These are phyloP conservation scores for Prunella vulgaris DNA, from an alignment of 257 asterid species.

Conservation along the genomic window DNA sequence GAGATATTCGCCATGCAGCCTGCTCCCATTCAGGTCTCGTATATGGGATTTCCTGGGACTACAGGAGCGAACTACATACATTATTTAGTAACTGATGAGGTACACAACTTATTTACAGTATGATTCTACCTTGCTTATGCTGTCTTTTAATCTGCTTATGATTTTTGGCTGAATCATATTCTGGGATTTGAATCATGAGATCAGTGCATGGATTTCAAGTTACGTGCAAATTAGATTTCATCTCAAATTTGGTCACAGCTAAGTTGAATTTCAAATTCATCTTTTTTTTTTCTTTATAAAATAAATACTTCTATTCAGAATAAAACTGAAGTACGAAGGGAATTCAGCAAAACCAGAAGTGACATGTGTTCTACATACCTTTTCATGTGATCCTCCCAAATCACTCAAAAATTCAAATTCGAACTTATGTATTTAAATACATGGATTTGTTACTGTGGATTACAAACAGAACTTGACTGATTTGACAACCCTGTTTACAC, in stretches of 20 bases:
- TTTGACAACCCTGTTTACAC: not conserved
- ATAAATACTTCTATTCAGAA: not conserved
- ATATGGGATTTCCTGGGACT: conserved; percentile 99
- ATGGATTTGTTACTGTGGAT: not conserved
- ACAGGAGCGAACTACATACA: conserved; percentile 93
- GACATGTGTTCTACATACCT: not conserved
- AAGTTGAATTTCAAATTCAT: not conserved
- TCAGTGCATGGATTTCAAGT: not conserved
- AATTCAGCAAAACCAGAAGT: not conserved
- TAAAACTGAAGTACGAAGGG: not conserved
- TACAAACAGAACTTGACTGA: not conserved
- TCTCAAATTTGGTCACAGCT: not conserved
- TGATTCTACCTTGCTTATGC: not conserved
- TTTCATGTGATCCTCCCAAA: not conserved
- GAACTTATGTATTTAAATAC: not conserved
- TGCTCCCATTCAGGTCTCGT: conserved; percentile 99
- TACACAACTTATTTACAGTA: conserved; percentile 12
- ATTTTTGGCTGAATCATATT: not conserved
- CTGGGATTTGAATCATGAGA: not conserved
- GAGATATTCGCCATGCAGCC: conserved; percentile 99
- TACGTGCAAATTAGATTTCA: no score
- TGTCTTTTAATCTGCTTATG: not conserved
- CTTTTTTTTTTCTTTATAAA: no score
- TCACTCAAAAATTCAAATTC: not conserved
- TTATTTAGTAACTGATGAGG: conserved; percentile 97